A percentile compares a stretch with the other conserved stretches of the same genome.
phyloP scores from a whole-genome alignment of 129 eudicot genomes.

The Flaveria robusta region DNA sequence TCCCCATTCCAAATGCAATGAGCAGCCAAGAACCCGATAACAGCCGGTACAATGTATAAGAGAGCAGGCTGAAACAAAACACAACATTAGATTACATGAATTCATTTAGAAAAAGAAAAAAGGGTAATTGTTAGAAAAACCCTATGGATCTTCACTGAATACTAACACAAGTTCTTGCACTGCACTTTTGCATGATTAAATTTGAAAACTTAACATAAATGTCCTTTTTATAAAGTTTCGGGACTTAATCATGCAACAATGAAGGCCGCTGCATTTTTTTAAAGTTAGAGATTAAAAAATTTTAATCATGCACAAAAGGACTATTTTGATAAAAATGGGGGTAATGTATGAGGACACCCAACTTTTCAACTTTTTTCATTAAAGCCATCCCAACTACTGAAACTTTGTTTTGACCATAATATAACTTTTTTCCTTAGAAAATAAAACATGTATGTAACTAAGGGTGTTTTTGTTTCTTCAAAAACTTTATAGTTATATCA shows the following conservation, averaged over 20 bases:
- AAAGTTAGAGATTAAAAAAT: background rate
- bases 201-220: background rate
- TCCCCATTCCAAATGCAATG: conserved; percentile 96
- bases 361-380: background rate
- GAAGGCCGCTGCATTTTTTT: background rate
- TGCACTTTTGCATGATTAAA: background rate
- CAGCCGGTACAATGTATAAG: conserved; percentile 86
- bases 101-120: background rate
- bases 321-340: background rate
- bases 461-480: background rate
- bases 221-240: background rate
- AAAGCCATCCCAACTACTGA: background rate
- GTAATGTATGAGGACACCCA: background rate
- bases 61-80: conserved; percentile 85
- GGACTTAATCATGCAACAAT: background rate
- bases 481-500: background rate
- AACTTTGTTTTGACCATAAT: background rate
- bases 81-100: background rate
- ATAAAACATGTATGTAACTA: background rate
- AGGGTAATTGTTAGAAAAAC: background rate
- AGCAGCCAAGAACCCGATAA: conserved; percentile 87
- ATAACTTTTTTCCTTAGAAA: background rate
- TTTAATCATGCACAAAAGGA: background rate
- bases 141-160: background rate
- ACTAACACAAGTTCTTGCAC: background rate